Conservation (phyloP, 345 rosid genomes). For the Populus deltoides region DNA sequence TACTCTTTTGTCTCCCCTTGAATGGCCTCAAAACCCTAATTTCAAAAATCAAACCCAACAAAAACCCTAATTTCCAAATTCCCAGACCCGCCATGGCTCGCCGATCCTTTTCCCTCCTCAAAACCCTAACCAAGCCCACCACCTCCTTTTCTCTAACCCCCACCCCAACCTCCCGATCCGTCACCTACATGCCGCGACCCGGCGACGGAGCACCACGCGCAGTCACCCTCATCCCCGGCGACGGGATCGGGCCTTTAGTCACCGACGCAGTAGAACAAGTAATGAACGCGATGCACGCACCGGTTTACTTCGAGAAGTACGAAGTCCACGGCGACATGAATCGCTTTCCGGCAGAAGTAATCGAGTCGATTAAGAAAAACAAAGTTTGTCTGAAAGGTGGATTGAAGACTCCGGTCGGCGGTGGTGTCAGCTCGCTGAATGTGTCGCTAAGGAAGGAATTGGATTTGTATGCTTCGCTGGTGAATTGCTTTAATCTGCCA, state of each 20-base stretch:
- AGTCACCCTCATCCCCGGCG: conserved; percentile 84
- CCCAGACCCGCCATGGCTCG: background rate
- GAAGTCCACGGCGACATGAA: conserved; percentile 84
- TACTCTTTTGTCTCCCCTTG: background rate
- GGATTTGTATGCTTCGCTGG: conserved; percentile 84
- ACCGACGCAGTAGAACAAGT: conserved; percentile 88
- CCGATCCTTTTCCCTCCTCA: background rate
- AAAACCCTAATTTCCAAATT: background rate
- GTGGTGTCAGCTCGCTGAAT: conserved; percentile 90
- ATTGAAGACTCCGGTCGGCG: conserved; percentile 81
- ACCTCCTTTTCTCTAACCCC: background rate
- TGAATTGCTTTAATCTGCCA: conserved; percentile 75
- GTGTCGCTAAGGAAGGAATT: conserved; percentile 79
- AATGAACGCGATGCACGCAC: conserved; percentile 94
- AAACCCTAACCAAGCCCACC: background rate
- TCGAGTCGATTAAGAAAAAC: conserved; percentile 81
- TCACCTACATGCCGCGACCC: conserved; percentile 99
- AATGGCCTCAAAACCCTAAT: background rate
- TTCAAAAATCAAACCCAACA: background rate
- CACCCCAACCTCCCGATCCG: conserved; percentile 43
- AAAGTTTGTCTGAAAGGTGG: conserved; percentile 91
- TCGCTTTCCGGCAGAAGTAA: conserved; percentile 67
- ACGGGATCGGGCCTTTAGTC: conserved; percentile 88
- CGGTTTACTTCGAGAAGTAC: conserved; percentile 73
- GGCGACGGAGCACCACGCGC: conserved; percentile 87